Conservation (phyloP, 179 eudicot species). For the Pouteria campechiana region DNA sequence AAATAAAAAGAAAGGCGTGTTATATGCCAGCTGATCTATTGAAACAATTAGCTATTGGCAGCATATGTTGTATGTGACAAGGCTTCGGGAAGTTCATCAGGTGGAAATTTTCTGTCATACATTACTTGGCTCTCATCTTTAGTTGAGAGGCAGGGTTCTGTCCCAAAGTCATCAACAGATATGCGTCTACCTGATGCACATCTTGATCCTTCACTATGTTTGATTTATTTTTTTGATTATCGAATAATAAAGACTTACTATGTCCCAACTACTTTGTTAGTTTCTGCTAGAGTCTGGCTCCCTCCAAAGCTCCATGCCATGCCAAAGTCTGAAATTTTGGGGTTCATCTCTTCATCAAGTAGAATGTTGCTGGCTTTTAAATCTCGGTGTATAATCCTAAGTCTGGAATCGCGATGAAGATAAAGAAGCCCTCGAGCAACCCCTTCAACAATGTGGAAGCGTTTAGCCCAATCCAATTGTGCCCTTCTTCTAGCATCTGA, state of each 20-base stretch:
- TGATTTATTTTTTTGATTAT: too few species aligned
- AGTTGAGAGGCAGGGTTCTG: too few species aligned
- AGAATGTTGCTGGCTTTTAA: constrained; percentile 1
- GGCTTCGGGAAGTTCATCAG: neutral
- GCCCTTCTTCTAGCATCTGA: neutral
- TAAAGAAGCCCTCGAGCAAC: constrained; percentile 3
- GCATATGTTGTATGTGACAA: neutral
- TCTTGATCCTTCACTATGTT: too few species aligned
- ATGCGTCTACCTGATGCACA: too few species aligned
- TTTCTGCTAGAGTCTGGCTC: neutral
- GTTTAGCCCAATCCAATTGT: neutral
- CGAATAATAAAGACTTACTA: too few species aligned
- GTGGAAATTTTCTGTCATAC: neutral
- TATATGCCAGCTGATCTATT: neutral
- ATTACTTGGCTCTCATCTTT: too few species aligned
- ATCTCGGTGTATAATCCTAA: neutral
- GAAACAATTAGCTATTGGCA: neutral
- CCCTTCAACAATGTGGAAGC: neutral
- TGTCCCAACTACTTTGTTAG: neutral
- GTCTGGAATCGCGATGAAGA: neutral
- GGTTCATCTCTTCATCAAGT: neutral
- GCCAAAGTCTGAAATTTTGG: constrained; percentile 3
- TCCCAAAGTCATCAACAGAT: too few species aligned
- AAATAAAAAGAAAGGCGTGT: neutral
- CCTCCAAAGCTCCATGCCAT: neutral